These are phyloP conservation scores for Kalanchoe fedtschenkoi DNA, from an alignment of 164 flowering plant species.

Conservation along the genomic window DNA sequence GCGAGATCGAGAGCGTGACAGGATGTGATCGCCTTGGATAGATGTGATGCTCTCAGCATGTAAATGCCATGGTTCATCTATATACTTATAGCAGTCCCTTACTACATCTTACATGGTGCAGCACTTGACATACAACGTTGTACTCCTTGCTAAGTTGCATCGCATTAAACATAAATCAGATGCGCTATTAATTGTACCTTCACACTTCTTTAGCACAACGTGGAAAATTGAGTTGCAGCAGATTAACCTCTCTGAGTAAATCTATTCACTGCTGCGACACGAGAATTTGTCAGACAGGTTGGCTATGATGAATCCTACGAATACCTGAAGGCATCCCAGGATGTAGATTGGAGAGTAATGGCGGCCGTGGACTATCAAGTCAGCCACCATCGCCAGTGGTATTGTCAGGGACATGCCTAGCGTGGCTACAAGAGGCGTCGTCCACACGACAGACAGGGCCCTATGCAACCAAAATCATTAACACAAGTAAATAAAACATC, in stretches of 20 bases:
- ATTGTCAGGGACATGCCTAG: constrained; percentile 62
- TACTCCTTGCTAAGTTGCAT: no score
- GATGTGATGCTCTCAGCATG: no score
- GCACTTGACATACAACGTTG: no score
- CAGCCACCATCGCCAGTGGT: constrained; percentile 68
- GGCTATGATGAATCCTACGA: constrained; percentile 6
- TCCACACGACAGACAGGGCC: constrained; percentile 72
- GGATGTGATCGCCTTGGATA: no score
- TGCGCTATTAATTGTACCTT: no score
- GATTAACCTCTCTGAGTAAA: background rate
- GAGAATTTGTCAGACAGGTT: constrained; percentile 4
- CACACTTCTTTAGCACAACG: no score
- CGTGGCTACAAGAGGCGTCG: constrained; percentile 57
- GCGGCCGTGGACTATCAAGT: constrained; percentile 57
- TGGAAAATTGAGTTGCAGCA: background rate
- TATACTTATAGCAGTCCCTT: no score
- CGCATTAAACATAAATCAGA: no score
- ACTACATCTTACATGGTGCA: no score
- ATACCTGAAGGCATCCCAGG: constrained; percentile 53
- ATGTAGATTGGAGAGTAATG: constrained; percentile 50
- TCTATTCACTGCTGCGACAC: background rate
- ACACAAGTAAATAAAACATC: background rate
- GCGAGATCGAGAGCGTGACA: no score
- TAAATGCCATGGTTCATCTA: no score
- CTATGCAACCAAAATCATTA: constrained; percentile 15